Evolutionary conservation across 2,329 filamentous ascomycete species (phyloP).

Genomic region (Fonsecaea pedrosoi): DNA sequence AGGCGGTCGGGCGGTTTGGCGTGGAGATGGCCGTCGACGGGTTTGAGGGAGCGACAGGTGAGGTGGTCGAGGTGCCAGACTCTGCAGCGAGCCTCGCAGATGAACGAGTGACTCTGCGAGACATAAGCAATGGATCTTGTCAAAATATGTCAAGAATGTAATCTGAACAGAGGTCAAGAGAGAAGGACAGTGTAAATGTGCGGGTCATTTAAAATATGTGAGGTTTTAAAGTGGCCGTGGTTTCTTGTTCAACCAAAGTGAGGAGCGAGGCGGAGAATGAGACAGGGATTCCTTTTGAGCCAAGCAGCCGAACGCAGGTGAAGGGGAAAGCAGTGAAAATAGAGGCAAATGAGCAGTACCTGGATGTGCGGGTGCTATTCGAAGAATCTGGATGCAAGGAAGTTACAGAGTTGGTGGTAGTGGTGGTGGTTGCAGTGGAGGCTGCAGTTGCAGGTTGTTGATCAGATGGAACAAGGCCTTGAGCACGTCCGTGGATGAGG

Average conservation of each 20-base stretch:
- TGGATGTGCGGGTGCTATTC: constrained; percentile 38
- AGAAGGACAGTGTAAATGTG: constrained; percentile 17
- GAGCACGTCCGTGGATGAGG: constrained; percentile 38
- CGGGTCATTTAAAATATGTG: constrained; percentile 15
- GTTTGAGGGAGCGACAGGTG: constrained; percentile 40
- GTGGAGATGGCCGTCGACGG: constrained; percentile 1
- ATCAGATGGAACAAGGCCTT: constrained; percentile 42
- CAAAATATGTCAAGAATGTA: constrained; percentile 23
- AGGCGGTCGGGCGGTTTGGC: constrained; percentile 51
- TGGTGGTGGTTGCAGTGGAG: constrained; percentile 10
- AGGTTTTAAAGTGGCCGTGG: constrained; percentile 15
- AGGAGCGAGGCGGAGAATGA: constrained; percentile 21
- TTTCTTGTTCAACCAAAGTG: constrained; percentile 7
- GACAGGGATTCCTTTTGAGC: constrained; percentile 23
- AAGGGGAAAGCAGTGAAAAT: constrained; percentile 26
- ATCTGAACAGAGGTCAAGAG: constrained; percentile 20
- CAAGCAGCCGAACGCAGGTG: constrained; percentile 23
- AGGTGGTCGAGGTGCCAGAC: constrained; percentile 51
- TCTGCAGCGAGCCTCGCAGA: constrained; percentile 86
- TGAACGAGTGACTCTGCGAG: constrained; percentile 94
- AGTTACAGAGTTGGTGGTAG: constrained; percentile 14
- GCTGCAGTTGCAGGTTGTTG: constrained; percentile 31
- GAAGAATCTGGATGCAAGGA: constrained; percentile 43
- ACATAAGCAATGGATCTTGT: constrained; percentile 74
- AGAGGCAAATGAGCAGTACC: constrained; percentile 31